Base-by-base conservation (phyloP, 73 alveolate genomes). In the Paramecium sonneborni region DNA sequence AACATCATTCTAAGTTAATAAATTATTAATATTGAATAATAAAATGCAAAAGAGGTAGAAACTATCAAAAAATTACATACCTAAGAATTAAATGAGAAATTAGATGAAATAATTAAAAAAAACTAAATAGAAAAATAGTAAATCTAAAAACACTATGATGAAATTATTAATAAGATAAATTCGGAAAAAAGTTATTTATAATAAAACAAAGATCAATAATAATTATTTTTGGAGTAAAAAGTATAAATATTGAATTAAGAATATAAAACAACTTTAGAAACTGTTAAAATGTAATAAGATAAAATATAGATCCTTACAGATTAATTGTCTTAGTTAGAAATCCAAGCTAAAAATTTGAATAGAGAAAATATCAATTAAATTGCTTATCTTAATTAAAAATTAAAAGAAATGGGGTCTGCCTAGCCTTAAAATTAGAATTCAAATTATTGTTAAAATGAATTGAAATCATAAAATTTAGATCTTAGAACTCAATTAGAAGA, bases 221-320 rank as follows among this genome's bases (percentile, higher is more conserved):
- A 34, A 30, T n/a, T 72, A 14, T 72, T 34, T 35, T 72, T 72
- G 12, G 86, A 72, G 18, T 72, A 72, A 38, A 72, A 72, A 6
- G 57, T 72, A 1, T 18, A 26, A 35, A 32, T 72, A 0, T 72
- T 72, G 14, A 34, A 1, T 28, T 35, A 72, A 35, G 86, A 72
- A 72, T 35, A 72, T 37, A 72, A 72, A 62, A 62, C 84, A 62
- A 24, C 84, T 14, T 4, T 62, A 26, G 84, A 62, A 62, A 62
- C 84, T 23, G 9, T 62, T 15, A 62, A 62, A 62, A 30, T 23
- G 9, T 26, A 26, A 30, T 32, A 62, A 62, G 84, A 62, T 1
- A 62, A 62, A 62, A 62, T 62, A 7, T 32, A 3, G 24, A 26
- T 26, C 20, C 44, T 62, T 11, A 62, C 38, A 11, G 84, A 62